These are phyloP conservation scores for Beauveria brongniartii DNA, from an alignment of 2,329 filamentous ascomycete genomes.

Conservation along the genomic window DNA sequence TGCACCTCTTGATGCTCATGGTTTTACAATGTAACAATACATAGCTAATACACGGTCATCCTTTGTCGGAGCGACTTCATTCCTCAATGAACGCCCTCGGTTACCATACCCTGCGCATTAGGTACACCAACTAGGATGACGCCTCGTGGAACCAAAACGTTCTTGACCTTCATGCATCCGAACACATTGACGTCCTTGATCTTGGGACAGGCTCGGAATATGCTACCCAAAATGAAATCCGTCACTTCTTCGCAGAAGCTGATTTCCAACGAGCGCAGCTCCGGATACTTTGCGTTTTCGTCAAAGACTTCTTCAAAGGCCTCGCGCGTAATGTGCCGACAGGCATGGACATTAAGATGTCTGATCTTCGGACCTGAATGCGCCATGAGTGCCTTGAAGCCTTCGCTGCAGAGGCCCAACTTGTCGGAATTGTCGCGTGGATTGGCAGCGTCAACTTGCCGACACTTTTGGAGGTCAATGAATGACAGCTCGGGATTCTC, in stretches of 20 bases:
- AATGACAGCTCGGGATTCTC: slow-evolving; percentile 60
- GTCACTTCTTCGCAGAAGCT: slow-evolving; percentile 66
- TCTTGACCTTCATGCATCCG: slow-evolving; percentile 55
- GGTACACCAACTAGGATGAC: slow-evolving; percentile 51
- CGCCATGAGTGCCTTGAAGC: slow-evolving; percentile 73
- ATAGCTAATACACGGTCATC: too few relatives aligned
- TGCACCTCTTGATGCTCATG: too few relatives aligned
- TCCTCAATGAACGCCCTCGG: slow-evolving; percentile 33
- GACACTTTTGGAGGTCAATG: slow-evolving; percentile 69
- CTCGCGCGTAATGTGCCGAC: slow-evolving; percentile 66
- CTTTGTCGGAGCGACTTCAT: too few relatives aligned
- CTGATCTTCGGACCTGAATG: slow-evolving; percentile 65
- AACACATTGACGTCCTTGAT: slow-evolving; percentile 54
- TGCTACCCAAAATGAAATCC: slow-evolving; percentile 53
- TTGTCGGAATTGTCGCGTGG: slow-evolving; percentile 57
- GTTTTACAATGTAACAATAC: too few relatives aligned
- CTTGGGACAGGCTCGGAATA: slow-evolving; percentile 57
- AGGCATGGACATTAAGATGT: slow-evolving; percentile 70
- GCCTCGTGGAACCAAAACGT: slow-evolving; percentile 44
- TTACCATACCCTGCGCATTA: slow-evolving; percentile 53
- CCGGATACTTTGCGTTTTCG: slow-evolving; percentile 51
- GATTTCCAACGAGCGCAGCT: slow-evolving; percentile 64
- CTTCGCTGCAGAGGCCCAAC: slow-evolving; percentile 66
- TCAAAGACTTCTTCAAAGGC: slow-evolving; percentile 71
- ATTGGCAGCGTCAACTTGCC: slow-evolving; percentile 63